These are phyloP conservation scores for Pseudogymnoascus sp. DNA, from an alignment of 2,329 filamentous ascomycete species.

Conservation along the genomic window DNA sequence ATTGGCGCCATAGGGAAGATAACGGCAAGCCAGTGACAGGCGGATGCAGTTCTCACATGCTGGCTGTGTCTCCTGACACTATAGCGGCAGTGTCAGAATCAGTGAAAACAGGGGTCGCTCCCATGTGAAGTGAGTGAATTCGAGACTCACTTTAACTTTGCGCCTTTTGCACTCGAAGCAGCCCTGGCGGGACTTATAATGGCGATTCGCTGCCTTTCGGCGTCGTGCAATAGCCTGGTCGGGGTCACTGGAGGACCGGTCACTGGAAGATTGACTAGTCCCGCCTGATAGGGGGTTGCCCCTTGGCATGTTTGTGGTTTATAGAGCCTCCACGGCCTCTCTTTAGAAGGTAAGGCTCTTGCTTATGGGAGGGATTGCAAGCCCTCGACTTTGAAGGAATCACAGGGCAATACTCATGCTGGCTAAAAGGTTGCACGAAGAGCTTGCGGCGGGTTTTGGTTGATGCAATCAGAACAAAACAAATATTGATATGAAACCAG, in stretches of 20 bases:
- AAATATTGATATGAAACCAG: background rate
- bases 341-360: background rate
- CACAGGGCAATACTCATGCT: background rate
- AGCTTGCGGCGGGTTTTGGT: too few relatives aligned
- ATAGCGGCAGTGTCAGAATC: background rate
- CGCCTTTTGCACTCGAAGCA: slow-evolving; percentile 4
- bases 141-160: background rate
- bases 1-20: background rate
- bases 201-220: background rate
- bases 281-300: background rate
- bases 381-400: background rate
- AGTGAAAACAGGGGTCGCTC: background rate
- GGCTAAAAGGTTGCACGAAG: too few relatives aligned
- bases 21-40: background rate
- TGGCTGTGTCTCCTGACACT: slow-evolving; percentile 2
- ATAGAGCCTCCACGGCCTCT: background rate
- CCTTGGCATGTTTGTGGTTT: background rate
- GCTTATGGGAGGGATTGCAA: background rate
- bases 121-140: background rate
- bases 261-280: background rate
- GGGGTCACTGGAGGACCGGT: background rate
- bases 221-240: background rate
- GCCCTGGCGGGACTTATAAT: slow-evolving; percentile 7
- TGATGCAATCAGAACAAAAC: background rate
- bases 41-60: slow-evolving; percentile 6